phyloP scores from a whole-genome alignment of 441 rosid species.

The Populus hybrid region DNA sequence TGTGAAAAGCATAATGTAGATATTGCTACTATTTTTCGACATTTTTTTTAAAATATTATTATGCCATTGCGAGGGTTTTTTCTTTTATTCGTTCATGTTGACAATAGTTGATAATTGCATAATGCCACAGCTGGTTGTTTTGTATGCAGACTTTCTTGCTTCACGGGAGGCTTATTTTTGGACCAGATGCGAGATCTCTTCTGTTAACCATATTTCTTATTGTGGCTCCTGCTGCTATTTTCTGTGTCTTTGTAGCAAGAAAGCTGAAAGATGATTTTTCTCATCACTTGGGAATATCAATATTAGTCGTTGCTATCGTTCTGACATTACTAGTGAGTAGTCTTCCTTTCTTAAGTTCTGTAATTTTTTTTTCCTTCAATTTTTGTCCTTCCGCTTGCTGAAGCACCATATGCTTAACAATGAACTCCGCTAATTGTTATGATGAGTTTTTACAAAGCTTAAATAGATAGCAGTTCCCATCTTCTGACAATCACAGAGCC shows the following conservation, averaged over 20 bases:
- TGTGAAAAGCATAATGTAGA: not conserved
- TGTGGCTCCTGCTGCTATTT: constrained; percentile 59
- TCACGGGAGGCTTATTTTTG: constrained; percentile 83
- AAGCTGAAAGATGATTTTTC: constrained; percentile 66
- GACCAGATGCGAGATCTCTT: constrained; percentile 86
- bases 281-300: constrained; percentile 56
- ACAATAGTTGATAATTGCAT: constrained; percentile 6
- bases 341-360: constrained; percentile 12
- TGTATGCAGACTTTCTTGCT: constrained; percentile 63
- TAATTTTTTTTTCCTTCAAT: not conserved
- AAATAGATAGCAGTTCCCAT: not conserved
- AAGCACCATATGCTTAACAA: not conserved
- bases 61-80: not conserved
- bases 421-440: not conserved
- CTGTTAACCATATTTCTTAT: constrained; percentile 64
- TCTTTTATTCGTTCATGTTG: not conserved
- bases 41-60: not conserved
- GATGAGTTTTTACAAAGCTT: not conserved
- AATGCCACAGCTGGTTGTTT: constrained; percentile 7
- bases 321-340: constrained; percentile 63
- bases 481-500: not conserved
- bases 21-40: not conserved
- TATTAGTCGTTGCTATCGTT: constrained; percentile 50
- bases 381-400: not conserved
- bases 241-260: constrained; percentile 70